These are phyloP conservation scores for Xanthoconium stramineum DNA, from an alignment of 768 basidiomycete genomes.

Conservation along the genomic window DNA sequence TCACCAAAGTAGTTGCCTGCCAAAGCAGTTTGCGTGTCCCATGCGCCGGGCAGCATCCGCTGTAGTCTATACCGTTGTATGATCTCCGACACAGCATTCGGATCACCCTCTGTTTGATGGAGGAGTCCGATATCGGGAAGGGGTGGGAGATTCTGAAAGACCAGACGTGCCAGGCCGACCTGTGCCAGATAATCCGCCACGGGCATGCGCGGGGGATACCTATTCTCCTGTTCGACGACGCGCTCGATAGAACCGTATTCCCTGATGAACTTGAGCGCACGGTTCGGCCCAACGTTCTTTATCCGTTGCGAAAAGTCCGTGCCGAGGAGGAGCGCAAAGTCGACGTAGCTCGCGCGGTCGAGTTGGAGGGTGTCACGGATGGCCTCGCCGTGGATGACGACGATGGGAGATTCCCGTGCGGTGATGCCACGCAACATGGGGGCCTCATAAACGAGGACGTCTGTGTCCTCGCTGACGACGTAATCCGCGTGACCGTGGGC, in stretches of 20 bases:
- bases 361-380: slow-evolving; percentile 60
- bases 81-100: slow-evolving; percentile 41
- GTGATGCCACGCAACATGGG: slow-evolving; percentile 80
- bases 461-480: slow-evolving; percentile 90
- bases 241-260: slow-evolving; percentile 70
- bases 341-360: slow-evolving; percentile 58
- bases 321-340: slow-evolving; percentile 84
- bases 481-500: slow-evolving; percentile 75
- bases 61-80: slow-evolving; percentile 52
- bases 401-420: slow-evolving; percentile 53
- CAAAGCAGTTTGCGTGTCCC: slow-evolving; percentile 46
- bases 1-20: slow-evolving; percentile 68
- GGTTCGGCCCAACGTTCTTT: slow-evolving; percentile 72
- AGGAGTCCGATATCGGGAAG: slow-evolving; percentile 43
- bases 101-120: slow-evolving; percentile 37
- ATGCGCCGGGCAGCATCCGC: slow-evolving; percentile 36
- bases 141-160: slow-evolving; percentile 67
- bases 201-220: slow-evolving; percentile 49
- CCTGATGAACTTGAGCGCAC: slow-evolving; percentile 74
- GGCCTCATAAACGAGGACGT: slow-evolving; percentile 79
- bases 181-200: slow-evolving; percentile 58
- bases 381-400: slow-evolving; percentile 59
- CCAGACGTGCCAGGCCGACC: slow-evolving; percentile 55
- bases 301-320: slow-evolving; percentile 90
- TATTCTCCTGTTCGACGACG: slow-evolving; percentile 51